A percentile compares a stretch with the other conserved stretches of the same genome.
Conservation (phyloP, 345 rosid species). For the Euclidium syriacum region DNA sequence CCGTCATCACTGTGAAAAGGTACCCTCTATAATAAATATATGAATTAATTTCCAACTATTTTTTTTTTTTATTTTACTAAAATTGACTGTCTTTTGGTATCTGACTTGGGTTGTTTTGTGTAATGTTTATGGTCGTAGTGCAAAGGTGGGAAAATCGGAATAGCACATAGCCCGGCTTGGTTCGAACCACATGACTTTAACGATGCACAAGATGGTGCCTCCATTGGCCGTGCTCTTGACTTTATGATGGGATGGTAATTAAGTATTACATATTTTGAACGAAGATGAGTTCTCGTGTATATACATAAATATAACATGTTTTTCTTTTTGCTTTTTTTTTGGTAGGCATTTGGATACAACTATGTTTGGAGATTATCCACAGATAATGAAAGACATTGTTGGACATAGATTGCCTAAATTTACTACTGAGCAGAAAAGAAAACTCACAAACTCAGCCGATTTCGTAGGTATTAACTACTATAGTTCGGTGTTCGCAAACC, state of each 20-base stretch:
- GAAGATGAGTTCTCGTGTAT: too few species aligned
- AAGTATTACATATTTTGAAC: too few species aligned
- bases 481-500: conserved; percentile 17
- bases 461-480: conserved; percentile 41
- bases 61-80: too few species aligned
- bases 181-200: conserved; percentile 12
- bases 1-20: background rate
- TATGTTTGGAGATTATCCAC: conserved; percentile 35
- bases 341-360: conserved; percentile 34
- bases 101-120: background rate
- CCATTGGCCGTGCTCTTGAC: background rate
- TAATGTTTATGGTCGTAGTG: background rate
- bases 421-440: conserved; percentile 21
- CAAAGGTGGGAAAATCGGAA: conserved; percentile 10
- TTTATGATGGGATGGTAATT: conserved; percentile 24
- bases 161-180: conserved; percentile 23
- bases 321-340: background rate
- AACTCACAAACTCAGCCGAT: conserved; percentile 34
- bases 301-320: too few species aligned
- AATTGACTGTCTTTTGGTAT: background rate
- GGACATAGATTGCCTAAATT: conserved; percentile 36
- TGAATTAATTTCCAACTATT: too few species aligned
- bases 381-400: conserved; percentile 28
- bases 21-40: too few species aligned
- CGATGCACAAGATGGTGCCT: background rate